phyloP scores from a whole-genome alignment of 352 stramenopile species.

The Pythium apleroticum region DNA sequence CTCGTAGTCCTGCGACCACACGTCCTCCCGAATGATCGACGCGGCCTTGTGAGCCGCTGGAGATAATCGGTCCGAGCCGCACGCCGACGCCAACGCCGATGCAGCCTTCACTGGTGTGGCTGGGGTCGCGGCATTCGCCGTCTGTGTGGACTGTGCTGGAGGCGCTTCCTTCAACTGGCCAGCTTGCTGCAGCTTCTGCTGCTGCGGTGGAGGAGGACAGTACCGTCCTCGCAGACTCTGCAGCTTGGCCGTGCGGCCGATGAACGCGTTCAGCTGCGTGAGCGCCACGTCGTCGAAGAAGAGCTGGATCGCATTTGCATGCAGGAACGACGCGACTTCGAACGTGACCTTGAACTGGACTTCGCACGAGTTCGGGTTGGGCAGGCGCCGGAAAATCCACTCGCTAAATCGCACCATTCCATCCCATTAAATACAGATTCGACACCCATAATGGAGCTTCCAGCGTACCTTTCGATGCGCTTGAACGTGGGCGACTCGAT shows the following conservation, averaged over 20 bases:
- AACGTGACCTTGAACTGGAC: constrained; percentile 83
- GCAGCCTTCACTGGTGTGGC: constrained; percentile 18
- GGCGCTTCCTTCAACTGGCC: not conserved
- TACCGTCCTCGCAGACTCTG: constrained; percentile 34
- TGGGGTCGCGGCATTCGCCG: not conserved
- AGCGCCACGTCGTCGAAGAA: constrained; percentile 86
- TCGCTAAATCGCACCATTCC: constrained; percentile 38
- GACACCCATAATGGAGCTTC: not conserved
- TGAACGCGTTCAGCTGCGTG: constrained; percentile 82
- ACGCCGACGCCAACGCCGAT: not conserved
- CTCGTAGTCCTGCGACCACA: constrained; percentile 55
- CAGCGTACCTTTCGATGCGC: constrained; percentile 72
- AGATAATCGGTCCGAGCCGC: constrained; percentile 4
- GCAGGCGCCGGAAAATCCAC: constrained; percentile 61
- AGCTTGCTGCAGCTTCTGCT: constrained; percentile 6
- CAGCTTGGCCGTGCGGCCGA: constrained; percentile 57
- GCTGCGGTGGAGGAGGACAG: constrained; percentile 6
- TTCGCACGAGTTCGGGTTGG: constrained; percentile 55
- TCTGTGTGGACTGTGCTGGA: not conserved
- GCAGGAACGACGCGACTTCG: constrained; percentile 77
- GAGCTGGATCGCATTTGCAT: constrained; percentile 77
- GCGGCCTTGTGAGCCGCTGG: constrained; percentile 23
- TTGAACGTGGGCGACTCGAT: constrained; percentile 87
- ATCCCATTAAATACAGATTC: constrained; percentile 4
- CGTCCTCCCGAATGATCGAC: constrained; percentile 43